phyloP scores from a whole-genome alignment of 768 basidiomycete genomes.

The Mycena vitilis region DNA sequence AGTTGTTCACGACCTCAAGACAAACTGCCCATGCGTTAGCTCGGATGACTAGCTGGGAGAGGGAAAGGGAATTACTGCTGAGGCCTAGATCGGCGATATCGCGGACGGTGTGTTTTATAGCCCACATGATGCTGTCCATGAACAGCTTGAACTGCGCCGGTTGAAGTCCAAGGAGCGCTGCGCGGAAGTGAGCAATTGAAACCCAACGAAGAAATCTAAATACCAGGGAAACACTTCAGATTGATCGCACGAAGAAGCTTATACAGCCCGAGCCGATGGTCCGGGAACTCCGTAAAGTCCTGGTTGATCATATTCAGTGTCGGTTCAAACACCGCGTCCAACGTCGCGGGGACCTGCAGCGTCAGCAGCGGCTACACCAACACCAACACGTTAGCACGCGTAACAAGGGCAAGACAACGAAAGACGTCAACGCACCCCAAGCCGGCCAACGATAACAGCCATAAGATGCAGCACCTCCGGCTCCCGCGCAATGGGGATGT shows the following conservation, averaged over 20 bases:
- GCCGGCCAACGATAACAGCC: constrained; percentile 89
- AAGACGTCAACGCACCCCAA: constrained; percentile 74
- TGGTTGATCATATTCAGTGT: constrained; percentile 99
- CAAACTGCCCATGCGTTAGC: constrained; percentile 66
- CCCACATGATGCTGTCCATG: constrained; percentile 99
- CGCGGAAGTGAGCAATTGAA: constrained; percentile 21
- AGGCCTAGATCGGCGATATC: constrained; percentile 95
- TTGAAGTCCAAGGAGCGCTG: constrained; percentile 86
- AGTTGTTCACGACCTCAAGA: constrained; percentile 95
- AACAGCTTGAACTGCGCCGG: constrained; percentile 95
- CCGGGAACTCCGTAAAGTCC: constrained; percentile 97
- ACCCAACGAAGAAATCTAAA: constrained; percentile 33
- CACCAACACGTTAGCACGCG: not conserved
- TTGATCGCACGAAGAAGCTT: constrained; percentile 94
- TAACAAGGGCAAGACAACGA: too few relatives aligned
- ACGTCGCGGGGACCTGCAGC: constrained; percentile 92
- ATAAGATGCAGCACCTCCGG: constrained; percentile 98
- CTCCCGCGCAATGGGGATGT: constrained; percentile 92
- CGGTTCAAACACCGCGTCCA: constrained; percentile 97
- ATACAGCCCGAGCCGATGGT: constrained; percentile 97
- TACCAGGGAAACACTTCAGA: constrained; percentile 95
- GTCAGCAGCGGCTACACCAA: constrained; percentile 79
- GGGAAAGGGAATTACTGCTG: constrained; percentile 62
- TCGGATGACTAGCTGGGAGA: constrained; percentile 1
- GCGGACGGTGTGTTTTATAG: constrained; percentile 99